These are phyloP conservation scores for Lichenothelia convexa DNA, from an alignment of 495 filamentous ascomycete species.

Conservation along the genomic window DNA sequence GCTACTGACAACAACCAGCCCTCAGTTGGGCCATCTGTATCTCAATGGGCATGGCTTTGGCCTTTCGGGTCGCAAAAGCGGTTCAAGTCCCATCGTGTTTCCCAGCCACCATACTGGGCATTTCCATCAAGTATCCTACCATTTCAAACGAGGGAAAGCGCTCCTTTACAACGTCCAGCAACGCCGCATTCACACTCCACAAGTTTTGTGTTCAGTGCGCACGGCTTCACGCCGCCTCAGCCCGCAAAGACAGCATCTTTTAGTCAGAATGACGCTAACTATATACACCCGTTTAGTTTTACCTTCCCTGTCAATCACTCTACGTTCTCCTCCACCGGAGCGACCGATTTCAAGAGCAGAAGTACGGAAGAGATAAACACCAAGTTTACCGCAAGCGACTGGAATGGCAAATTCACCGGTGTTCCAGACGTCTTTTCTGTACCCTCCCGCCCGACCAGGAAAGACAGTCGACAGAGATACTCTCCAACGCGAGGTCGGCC, in stretches of 20 bases:
- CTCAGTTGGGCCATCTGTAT: neutral
- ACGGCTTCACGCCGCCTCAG: too few species aligned
- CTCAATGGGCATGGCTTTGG: neutral
- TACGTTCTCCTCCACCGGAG: conserved; percentile 18
- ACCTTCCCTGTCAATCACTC: conserved; percentile 17
- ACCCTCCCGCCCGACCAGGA: conserved; percentile 5
- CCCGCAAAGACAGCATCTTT: too few species aligned
- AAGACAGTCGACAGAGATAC: conserved; percentile 18
- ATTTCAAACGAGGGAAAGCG: too few species aligned
- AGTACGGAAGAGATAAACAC: conserved; percentile 66
- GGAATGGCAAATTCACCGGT: conserved; percentile 35
- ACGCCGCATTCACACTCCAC: too few species aligned
- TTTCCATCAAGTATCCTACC: too few species aligned
- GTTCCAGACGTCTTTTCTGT: conserved; percentile 33
- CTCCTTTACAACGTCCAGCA: too few species aligned
- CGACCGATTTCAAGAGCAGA: conserved; percentile 27
- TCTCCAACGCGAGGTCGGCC: conserved; percentile 18
- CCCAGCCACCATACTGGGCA: conserved; percentile 7
- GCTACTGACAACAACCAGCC: neutral
- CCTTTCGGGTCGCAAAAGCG: neutral
- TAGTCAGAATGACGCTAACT: conserved; percentile 6
- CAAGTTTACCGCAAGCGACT: conserved; percentile 43
- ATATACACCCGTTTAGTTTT: conserved; percentile 9
- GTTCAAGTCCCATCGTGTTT: too few species aligned
- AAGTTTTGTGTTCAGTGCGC: too few species aligned